These are phyloP conservation scores for Schizosaccharomyces versatilis DNA, from an alignment of 1,139 yeast genomes.

Conservation along the genomic window DNA sequence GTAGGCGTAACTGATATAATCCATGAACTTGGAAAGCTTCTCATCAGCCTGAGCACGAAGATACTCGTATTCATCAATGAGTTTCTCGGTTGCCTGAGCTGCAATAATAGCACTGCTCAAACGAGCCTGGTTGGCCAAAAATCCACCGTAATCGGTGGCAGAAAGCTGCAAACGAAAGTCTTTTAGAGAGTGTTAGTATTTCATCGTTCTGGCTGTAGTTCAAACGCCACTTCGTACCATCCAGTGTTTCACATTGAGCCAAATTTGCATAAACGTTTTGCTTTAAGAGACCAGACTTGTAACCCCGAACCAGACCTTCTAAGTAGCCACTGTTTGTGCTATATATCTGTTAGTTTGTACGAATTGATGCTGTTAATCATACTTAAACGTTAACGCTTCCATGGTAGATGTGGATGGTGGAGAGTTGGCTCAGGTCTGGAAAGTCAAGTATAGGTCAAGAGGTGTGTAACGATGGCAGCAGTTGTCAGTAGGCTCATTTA, in stretches of 20 bases:
- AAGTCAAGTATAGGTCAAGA: too few relatives aligned
- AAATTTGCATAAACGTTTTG: constrained; percentile 67
- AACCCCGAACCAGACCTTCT: constrained; percentile 89
- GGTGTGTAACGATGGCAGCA: too few relatives aligned
- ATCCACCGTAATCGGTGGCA: constrained; percentile 87
- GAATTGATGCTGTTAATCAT: not conserved
- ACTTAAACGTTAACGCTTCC: not conserved
- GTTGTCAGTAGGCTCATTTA: too few relatives aligned
- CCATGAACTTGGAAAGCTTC: constrained; percentile 59
- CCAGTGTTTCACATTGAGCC: constrained; percentile 87
- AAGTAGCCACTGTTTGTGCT: constrained; percentile 48
- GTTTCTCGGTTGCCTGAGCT: constrained; percentile 48
- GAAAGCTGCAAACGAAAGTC: constrained; percentile 84
- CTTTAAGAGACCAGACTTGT: constrained; percentile 61
- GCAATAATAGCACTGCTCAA: constrained; percentile 67
- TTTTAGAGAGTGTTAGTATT: not conserved
- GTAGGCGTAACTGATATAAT: constrained; percentile 80
- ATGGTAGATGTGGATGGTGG: not conserved
- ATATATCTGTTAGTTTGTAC: constrained; percentile 14
- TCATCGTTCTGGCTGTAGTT: not conserved
- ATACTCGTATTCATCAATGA: constrained; percentile 68
- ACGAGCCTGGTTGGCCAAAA: constrained; percentile 61
- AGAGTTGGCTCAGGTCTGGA: too few relatives aligned
- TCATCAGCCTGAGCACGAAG: constrained; percentile 68
- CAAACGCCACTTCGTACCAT: constrained; percentile 18